Conservation (phyloP, 495 filamentous ascomycete species). For the Alectoria sarmentosa region DNA sequence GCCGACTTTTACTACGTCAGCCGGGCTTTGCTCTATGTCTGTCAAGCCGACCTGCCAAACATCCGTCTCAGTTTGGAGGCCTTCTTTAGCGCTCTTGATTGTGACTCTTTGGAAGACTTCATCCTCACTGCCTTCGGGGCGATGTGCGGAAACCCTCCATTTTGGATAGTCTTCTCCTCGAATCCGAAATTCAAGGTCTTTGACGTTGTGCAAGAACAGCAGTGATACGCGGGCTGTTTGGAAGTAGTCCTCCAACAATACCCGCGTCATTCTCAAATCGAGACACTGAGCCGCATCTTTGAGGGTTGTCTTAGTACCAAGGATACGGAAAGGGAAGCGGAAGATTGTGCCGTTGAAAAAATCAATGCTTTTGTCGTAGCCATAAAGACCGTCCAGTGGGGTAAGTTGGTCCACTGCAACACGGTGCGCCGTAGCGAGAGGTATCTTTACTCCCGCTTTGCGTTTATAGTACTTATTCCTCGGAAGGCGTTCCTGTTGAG, state of each 20-base stretch:
- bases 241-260: conserved; percentile 29
- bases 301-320: conserved; percentile 13
- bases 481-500: conserved; percentile 32
- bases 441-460: conserved; percentile 25
- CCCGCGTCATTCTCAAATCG: conserved; percentile 2
- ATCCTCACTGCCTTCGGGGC: conserved; percentile 14
- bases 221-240: conserved; percentile 29
- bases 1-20: conserved; percentile 17
- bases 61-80: conserved; percentile 16
- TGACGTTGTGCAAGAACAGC: conserved; percentile 30
- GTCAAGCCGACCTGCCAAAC: conserved; percentile 27
- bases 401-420: conserved; percentile 32
- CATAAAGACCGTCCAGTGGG: conserved; percentile 36
- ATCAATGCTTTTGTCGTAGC: conserved; percentile 24
- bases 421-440: conserved; percentile 13
- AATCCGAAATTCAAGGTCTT: conserved; percentile 26
- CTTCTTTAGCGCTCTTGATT: conserved; percentile 14
- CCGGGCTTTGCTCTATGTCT: conserved; percentile 20
- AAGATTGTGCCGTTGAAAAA: conserved; percentile 38
- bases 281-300: conserved; percentile 19
- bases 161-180: conserved; percentile 9
- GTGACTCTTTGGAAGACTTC: conserved; percentile 18
- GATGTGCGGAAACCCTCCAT: conserved; percentile 22
- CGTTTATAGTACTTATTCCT: conserved; percentile 23
- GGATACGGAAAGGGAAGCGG: conserved; percentile 32